Evolutionary conservation across 2,329 filamentous ascomycete species (phyloP), one percentile per base, ranked within the genome.

Genomic region (Aspergillus niger): DNA sequence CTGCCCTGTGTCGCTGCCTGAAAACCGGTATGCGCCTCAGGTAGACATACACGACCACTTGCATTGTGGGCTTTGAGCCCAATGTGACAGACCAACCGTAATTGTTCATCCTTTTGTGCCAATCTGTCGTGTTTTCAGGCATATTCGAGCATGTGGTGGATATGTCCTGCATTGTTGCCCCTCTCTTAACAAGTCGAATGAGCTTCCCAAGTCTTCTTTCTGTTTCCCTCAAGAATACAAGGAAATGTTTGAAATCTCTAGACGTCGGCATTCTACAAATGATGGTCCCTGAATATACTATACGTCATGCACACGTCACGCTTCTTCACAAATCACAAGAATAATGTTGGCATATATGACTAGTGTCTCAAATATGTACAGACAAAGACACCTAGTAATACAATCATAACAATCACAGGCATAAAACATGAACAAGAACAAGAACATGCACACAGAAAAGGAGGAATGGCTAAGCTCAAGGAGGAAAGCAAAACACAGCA

Each of bases 321-420:
- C 0, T 36, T 36, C 32, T 36, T 36, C 30, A 32, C 10, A 32
- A 32, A 32, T 13, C 26, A 32, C 30, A 32, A 32, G 5, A 4
- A 4, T 32, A 13, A 13, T 32, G 30, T 13, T 32, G 32, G 32
- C 32, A 30, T 20, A 10, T 13, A n/a, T 13, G 4, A 30, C 15
- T 15, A 30, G 15, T 17, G 10, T 28, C 24, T 30, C 47, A 32
- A 36, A 32, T 56, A 57, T 57, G 30, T 57, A 58, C 55, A 53
- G 10, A 36, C 28, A n/a, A n/a, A 15, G 13, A n/a, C 6, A 24
- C 3, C 20, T 24, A 44, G 41, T 44, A 11, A 15, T 24, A 24
- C 20, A 44, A 44, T 44, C 20, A 44, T 44, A 6, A 36, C 32
- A 36, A 24, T 3, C 20, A 44, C 8, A 24, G 11, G 10, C 10